Evolutionary conservation across 257 asterid genomes (phyloP).

Genomic region (Capsicum rhomboideum): DNA sequence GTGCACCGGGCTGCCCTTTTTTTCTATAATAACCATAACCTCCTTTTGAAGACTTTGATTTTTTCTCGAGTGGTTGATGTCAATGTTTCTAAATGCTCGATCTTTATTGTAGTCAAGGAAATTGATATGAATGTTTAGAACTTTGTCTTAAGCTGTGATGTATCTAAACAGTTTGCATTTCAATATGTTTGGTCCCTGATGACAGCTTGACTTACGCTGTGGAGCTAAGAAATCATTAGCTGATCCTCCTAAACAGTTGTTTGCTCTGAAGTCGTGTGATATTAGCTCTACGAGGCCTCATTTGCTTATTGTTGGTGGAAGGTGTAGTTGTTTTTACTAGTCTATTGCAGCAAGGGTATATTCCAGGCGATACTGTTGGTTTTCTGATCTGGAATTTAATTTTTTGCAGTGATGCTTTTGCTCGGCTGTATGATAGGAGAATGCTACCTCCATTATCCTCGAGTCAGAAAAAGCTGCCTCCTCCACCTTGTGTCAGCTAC

Average conservation of each 20-base stretch:
- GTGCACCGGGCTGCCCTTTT: too few species aligned
- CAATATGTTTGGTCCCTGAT: background rate
- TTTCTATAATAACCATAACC: background rate
- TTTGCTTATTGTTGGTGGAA: slow-evolving; percentile 96
- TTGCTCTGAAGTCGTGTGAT: slow-evolving; percentile 84
- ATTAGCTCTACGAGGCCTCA: slow-evolving; percentile 89
- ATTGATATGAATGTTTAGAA: background rate
- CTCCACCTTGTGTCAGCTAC: slow-evolving; percentile 90
- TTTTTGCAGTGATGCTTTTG: slow-evolving; percentile 89
- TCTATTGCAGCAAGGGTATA: background rate
- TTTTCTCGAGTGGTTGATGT: background rate
- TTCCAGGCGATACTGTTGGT: background rate
- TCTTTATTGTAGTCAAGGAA: background rate
- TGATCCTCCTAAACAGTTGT: slow-evolving; percentile 81
- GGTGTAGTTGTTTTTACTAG: slow-evolving; percentile 29
- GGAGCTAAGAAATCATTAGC: slow-evolving; percentile 81
- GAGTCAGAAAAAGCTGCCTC: slow-evolving; percentile 66
- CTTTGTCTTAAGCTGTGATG: background rate
- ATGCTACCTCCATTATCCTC: slow-evolving; percentile 96
- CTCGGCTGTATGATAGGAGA: slow-evolving; percentile 92
- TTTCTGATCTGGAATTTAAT: slow-evolving; percentile 1
- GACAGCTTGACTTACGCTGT: slow-evolving; percentile 90
- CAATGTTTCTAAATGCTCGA: background rate
- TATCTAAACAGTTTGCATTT: background rate
- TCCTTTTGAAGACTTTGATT: background rate